Conservation (phyloP, 345 rosid genomes). For the Sapria himalayana region DNA sequence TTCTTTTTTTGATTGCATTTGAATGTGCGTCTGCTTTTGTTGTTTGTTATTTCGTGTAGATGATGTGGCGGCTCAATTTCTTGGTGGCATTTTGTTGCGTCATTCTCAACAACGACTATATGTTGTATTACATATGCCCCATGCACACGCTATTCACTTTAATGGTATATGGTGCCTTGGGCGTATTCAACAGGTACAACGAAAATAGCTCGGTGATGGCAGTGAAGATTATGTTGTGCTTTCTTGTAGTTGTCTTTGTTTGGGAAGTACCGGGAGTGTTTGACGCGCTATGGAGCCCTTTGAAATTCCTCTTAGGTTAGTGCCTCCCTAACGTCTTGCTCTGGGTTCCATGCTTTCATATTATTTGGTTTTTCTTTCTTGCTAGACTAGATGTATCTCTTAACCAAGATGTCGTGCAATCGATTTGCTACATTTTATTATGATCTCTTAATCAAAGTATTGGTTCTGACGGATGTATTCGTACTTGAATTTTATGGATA, state of each 20-base stretch:
- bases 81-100: slow-evolving; percentile 77
- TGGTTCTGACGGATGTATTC: too few relatives aligned
- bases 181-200: slow-evolving; percentile 62
- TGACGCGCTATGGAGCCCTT: slow-evolving; percentile 60
- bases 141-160: slow-evolving; percentile 95
- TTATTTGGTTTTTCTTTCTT: not conserved
- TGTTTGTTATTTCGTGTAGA: slow-evolving; percentile 38
- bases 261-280: slow-evolving; percentile 96
- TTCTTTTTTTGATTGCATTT: not conserved
- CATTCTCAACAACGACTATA: slow-evolving; percentile 83
- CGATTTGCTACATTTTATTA: too few relatives aligned
- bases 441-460: too few relatives aligned
- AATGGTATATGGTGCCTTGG: slow-evolving; percentile 91
- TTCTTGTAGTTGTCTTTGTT: slow-evolving; percentile 58
- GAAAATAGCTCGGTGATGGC: slow-evolving; percentile 85
- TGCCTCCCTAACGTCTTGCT: slow-evolving; percentile 6
- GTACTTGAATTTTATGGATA: too few relatives aligned
- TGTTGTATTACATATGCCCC: slow-evolving; percentile 91
- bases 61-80: slow-evolving; percentile 99
- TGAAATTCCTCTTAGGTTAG: slow-evolving; percentile 49
- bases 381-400: too few relatives aligned
- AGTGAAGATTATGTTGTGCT: slow-evolving; percentile 60
- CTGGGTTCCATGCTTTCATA: not conserved
- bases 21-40: not conserved
- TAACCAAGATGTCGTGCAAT: too few relatives aligned